phyloP scores from a whole-genome alignment of 768 basidiomycete species.

The Suillus subluteus region DNA sequence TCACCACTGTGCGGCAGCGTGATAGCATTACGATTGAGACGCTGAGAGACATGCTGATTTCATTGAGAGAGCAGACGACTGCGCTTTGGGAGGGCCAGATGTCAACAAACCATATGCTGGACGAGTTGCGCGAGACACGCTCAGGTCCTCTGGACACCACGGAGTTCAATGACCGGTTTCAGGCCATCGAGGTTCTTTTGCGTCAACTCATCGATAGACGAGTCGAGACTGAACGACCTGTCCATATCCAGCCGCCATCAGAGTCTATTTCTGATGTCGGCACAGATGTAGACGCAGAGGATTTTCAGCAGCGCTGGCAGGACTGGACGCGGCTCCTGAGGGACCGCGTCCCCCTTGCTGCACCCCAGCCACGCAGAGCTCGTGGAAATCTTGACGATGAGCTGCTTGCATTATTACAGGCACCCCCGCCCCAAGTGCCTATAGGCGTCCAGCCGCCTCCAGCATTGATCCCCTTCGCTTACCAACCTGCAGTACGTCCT shows the following conservation, averaged over 20 bases:
- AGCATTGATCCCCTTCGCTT: conserved; percentile 54
- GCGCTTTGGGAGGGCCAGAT: conserved; percentile 67
- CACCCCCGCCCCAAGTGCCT: conserved; percentile 43
- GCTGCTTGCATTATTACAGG: conserved; percentile 61
- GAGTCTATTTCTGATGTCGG: conserved; percentile 35
- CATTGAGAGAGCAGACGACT: conserved; percentile 60
- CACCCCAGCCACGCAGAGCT: conserved; percentile 43
- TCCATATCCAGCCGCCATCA: conserved; percentile 18
- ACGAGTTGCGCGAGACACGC: conserved; percentile 58
- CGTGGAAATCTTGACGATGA: conserved; percentile 62
- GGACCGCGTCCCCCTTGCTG: conserved; percentile 43
- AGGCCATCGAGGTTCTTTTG: conserved; percentile 29
- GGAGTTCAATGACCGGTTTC: conserved; percentile 38
- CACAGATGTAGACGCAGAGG: conserved; percentile 26
- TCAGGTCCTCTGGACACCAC: conserved; percentile 43
- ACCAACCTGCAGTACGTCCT: conserved; percentile 49
- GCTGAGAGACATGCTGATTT: conserved; percentile 57
- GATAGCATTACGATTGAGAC: conserved; percentile 42
- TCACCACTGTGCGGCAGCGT: conserved; percentile 39
- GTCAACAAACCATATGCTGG: conserved; percentile 60
- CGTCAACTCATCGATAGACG: conserved; percentile 15
- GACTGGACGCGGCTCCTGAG: conserved; percentile 29
- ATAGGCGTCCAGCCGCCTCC: conserved; percentile 53
- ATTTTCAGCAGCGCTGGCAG: conserved; percentile 9
- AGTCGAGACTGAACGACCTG: conserved; percentile 17